Evolutionary conservation across 306 rosid species (phyloP).

Genomic region (Amphicarpaea edgeworthii): DNA sequence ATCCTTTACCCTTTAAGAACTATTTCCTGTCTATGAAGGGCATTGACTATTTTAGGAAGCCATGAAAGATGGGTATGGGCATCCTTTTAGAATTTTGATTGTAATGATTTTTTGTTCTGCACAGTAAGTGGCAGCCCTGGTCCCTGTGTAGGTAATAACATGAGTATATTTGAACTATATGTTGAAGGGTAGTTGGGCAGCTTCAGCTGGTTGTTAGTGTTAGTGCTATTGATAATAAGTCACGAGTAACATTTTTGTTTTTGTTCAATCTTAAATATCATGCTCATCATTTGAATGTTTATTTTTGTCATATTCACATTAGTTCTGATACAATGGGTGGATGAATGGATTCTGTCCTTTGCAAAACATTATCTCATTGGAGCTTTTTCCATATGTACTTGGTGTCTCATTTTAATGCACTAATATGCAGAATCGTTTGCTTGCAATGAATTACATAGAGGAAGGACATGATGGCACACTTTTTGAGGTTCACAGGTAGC

Average conservation of each 20-base stretch:
- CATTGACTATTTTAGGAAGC: neutral
- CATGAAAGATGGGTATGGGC: neutral
- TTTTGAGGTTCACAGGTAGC: slow-evolving; percentile 29
- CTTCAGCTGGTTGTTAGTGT: neutral
- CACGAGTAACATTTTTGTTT: neutral
- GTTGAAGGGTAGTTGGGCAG: no score
- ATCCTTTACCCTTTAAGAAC: neutral
- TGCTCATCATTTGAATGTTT: neutral
- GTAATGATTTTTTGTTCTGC: neutral
- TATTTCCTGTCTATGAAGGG: neutral
- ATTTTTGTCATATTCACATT: neutral
- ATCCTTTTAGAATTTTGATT: neutral
- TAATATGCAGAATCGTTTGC: slow-evolving; percentile 21
- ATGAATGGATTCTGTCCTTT: slow-evolving; percentile 15
- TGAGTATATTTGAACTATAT: no score
- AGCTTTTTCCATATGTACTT: neutral
- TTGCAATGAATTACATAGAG: slow-evolving; percentile 24
- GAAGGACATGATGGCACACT: slow-evolving; percentile 9
- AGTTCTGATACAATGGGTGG: neutral
- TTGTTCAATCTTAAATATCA: neutral
- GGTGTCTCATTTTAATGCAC: neutral
- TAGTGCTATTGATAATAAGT: neutral
- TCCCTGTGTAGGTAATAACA: no score
- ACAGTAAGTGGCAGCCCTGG: neutral
- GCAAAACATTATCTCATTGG: slow-evolving; percentile 11